A percentile compares a stretch with the other conserved stretches of the same genome.
phyloP scores from a whole-genome alignment of 345 rosid genomes.

The Reutealis trisperma region DNA sequence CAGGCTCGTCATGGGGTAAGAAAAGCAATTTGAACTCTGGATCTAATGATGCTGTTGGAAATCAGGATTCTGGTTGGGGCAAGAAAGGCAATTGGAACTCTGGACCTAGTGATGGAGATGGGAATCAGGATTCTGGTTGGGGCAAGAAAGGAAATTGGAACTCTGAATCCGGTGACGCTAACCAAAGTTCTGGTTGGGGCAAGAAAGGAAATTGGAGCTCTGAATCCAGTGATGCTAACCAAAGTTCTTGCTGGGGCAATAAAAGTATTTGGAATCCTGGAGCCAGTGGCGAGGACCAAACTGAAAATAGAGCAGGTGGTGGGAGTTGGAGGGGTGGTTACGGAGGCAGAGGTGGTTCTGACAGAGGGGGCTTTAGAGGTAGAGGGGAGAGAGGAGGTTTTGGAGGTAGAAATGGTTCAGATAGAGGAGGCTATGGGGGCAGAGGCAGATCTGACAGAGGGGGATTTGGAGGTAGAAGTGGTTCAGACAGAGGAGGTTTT shows the following conservation, averaged over 20 bases:
- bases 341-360: constrained; percentile 37
- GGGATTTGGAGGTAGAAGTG: constrained; percentile 34
- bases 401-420: constrained; percentile 34
- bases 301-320: constrained; percentile 22
- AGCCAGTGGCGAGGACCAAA: constrained; percentile 30
- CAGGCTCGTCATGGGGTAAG: constrained; percentile 27
- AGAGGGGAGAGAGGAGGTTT: constrained; percentile 30
- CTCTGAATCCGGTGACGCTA: constrained; percentile 1
- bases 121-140: constrained; percentile 24
- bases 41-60: constrained; percentile 14
- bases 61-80: constrained; percentile 4
- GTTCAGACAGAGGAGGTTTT: constrained; percentile 15
- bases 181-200: constrained; percentile 36
- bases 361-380: constrained; percentile 35
- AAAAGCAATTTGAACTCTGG: constrained; percentile 28
- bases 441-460: constrained; percentile 30
- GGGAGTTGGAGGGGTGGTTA: constrained; percentile 36
- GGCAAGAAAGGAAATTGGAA: neutral
- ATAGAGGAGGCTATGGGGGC: constrained; percentile 31
- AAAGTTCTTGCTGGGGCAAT: constrained; percentile 27
- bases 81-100: constrained; percentile 11
- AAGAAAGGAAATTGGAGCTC: constrained; percentile 27
- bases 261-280: constrained; percentile 19
- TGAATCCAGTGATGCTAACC: constrained; percentile 22
- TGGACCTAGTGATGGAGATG: constrained; percentile 20